Evolutionary conservation across 176 grass and related monocot genomes (phyloP).

Genomic region (Musa troglodytarum): DNA sequence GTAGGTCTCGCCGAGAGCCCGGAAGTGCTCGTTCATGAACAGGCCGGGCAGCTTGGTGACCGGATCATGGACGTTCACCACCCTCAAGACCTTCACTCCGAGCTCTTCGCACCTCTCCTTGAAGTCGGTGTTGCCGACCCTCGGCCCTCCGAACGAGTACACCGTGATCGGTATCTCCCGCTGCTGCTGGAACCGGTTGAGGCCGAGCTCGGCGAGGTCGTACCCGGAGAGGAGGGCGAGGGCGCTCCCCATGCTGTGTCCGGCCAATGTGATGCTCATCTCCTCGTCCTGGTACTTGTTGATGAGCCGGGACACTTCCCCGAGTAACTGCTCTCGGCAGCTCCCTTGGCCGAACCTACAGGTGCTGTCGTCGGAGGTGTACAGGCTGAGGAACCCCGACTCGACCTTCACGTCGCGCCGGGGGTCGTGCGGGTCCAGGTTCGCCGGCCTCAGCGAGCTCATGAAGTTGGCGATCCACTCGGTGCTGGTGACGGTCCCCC

Average conservation of each 20-base stretch:
- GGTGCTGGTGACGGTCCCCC: constrained; percentile 1
- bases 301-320: background rate
- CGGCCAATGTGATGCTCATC: background rate
- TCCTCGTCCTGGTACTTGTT: constrained; percentile 3
- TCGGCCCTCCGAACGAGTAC: background rate
- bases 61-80: background rate
- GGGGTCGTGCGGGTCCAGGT: background rate
- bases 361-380: background rate
- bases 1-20: background rate
- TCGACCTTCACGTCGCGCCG: constrained; percentile 1
- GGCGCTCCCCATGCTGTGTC: constrained; percentile 6
- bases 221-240: background rate
- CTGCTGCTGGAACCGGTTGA: background rate
- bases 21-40: background rate
- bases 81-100: background rate
- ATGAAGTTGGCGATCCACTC: constrained; percentile 3
- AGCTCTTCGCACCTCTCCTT: constrained; percentile 9
- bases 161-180: background rate
- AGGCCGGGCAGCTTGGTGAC: constrained; percentile 1
- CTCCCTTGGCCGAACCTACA: background rate
- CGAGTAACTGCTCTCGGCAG: background rate
- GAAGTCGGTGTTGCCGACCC: background rate
- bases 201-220: constrained; percentile 7
- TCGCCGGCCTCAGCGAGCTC: background rate
- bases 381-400: constrained; percentile 3